These are phyloP conservation scores for Blastocystis sp. DNA, from an alignment of 352 stramenopile species.

Conservation along the genomic window DNA sequence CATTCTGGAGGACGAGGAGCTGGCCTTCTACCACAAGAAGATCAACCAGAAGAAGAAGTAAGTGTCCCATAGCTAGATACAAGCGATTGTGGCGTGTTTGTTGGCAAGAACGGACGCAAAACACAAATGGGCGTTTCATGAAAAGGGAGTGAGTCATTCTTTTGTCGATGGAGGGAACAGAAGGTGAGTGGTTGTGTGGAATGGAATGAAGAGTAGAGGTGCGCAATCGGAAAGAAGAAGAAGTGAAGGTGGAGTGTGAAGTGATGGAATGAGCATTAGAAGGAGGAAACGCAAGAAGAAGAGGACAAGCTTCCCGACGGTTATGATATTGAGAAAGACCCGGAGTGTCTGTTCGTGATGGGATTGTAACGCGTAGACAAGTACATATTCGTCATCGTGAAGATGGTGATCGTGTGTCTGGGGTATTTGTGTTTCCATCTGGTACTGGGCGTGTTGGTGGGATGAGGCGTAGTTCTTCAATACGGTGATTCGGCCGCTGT, in stretches of 20 bases:
- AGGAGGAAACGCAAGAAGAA: not conserved
- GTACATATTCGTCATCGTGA: constrained; percentile 24
- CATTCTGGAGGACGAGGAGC: no score
- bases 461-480: not conserved
- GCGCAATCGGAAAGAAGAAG: not conserved
- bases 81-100: constrained; percentile 3
- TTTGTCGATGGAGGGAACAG: not conserved
- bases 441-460: not conserved
- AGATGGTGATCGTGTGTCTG: not conserved
- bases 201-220: not conserved
- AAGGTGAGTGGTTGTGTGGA: not conserved
- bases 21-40: no score
- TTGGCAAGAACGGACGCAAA: not conserved
- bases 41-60: not conserved
- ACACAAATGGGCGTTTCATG: constrained; percentile 16
- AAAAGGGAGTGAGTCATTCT: not conserved
- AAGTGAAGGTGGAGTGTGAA: not conserved
- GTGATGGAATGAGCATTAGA: not conserved
- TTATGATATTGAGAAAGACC: constrained; percentile 39
- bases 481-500: constrained; percentile 13
- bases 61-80: not conserved
- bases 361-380: not conserved
- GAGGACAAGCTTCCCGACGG: not conserved
- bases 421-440: constrained; percentile 34
- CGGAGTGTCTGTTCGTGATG: constrained; percentile 2